Evolutionary conservation across 352 stramenopile species (phyloP), one percentile per base, ranked within the genome.

Genomic region (Globisporangium viniferum): DNA sequence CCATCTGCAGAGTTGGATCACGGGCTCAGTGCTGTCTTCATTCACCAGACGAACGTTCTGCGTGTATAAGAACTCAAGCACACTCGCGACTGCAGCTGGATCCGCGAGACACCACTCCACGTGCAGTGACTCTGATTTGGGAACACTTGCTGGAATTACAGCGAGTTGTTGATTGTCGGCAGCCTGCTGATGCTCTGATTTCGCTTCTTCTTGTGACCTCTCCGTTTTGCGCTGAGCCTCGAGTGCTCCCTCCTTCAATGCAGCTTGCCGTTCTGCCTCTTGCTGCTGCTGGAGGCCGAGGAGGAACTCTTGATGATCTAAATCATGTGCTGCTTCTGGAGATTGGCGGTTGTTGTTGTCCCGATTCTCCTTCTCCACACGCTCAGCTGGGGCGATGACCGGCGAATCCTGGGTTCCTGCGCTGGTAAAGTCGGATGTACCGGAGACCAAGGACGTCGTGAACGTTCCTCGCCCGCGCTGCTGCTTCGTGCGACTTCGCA

Each of bases 31-130:
- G 35, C 73, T 79, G 22, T 22, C 53, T 9, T 76, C 70, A 31
- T 77, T 44, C 0, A 84, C 56, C 3, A 84, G 69, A 9, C 73
- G 69, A 20, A 80, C 70, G 18, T 77, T 71, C 49, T 77, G 71
- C 3, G 75, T 74, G 68, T 90, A 87, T 27, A 89, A 64, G 56
- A 85, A 93, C 66, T 93, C 84, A 14, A 93, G 64, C 1, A 74
- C 51, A 2, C 73, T 74, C n/a, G 84, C 85, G 0, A 88, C 53
- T 1, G 78, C 80, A 44, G 66, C 75, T n/a, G 82, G 57, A 24
- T 69, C 75, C 1, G 78, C 70, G 5, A 68, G 69, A 18, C 77
- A 36, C 24, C 90, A 69, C 66, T 86, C 69, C 6, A 91, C 75
- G 24, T 86, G 77, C 62, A 86, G 61, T 1, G 78, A 10, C 22